Evolutionary conservation across 768 basidiomycete species (phyloP), one percentile per base, ranked within the genome.

Genomic region (Suillus variegatus): DNA sequence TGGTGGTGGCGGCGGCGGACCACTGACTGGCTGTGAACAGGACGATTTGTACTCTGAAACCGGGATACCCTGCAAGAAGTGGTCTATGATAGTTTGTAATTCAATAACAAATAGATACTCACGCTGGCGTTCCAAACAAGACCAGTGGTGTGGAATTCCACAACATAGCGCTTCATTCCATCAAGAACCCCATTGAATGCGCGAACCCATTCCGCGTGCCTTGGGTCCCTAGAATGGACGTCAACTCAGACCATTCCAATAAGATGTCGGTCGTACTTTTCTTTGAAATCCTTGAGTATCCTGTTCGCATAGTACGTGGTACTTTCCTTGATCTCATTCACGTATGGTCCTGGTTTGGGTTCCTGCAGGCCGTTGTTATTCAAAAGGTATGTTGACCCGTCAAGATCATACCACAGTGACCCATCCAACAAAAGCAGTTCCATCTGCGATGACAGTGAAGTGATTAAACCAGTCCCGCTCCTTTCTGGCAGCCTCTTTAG

Each of bases 271-370:
- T 73, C 91, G 64, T 66, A 95, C 97, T 93, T 94, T 8, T 94
- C 93, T 76, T 94, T 99, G 83, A 85, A 94, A 68, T 96, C 94
- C 77, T 95, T 94, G 77, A 95, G 89, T 55, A 99, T 85, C 65
- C 89, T 88, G 77, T 97, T 94, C 2, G 89, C 89, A 75, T 94
- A 99, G 79, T 94, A 99, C 72, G 87, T 84, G 13, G 90, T 86
- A 4, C 92, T 86, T 32, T 98, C 95, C 77, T 92, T 96, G 76
- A 91, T 85, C 58, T 95, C 93, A 20, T 77, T 81, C n/a, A 98
- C 82, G 68, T 85, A 90, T 32, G 91, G 86, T 6, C 84, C 93
- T 1, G 97, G 97, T 73, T 92, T 94, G 8, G 88, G 85, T 80
- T 93, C 82, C 82, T 85, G 66, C 51, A 47, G 32, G 41, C 32